Conservation (phyloP, 306 rosid genomes). For the Abrus precatorius region DNA sequence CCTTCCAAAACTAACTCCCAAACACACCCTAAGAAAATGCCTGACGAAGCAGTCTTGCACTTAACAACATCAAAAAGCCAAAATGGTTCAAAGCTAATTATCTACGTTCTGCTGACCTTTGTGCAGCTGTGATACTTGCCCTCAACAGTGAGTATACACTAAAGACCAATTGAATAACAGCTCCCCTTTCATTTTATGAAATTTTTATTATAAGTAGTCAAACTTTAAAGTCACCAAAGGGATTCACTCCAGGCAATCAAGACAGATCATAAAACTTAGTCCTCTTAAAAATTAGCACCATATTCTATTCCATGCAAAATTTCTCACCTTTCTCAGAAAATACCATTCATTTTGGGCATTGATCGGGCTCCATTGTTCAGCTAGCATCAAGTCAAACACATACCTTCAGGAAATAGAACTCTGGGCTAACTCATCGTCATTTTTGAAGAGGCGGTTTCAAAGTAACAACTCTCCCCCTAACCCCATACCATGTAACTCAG, state of each 20-base stretch:
- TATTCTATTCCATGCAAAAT: background rate
- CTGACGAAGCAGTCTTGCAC: background rate
- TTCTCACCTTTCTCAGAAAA: background rate
- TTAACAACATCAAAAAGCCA: background rate
- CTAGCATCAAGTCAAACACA: conserved; percentile 31
- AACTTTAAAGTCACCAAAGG: background rate
- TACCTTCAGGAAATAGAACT: background rate
- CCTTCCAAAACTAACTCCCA: no score
- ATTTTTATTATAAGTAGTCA: background rate
- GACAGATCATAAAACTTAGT: background rate
- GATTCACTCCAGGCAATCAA: conserved; percentile 8
- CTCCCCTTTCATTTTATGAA: background rate
- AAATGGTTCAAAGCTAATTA: background rate
- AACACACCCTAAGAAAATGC: background rate
- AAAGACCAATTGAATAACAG: background rate
- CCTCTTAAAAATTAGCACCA: background rate
- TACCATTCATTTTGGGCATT: background rate
- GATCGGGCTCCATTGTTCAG: background rate
- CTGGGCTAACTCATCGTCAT: background rate
- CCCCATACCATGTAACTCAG: background rate
- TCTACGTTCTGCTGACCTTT: background rate
- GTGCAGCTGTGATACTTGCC: background rate
- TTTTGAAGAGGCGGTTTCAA: background rate
- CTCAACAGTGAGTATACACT: background rate
- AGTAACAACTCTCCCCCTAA: background rate